A percentile compares a stretch with the other conserved stretches of the same genome.
Evolutionary conservation across 495 filamentous ascomycete species (phyloP).

Genomic region (Bombardia bombarda): DNA sequence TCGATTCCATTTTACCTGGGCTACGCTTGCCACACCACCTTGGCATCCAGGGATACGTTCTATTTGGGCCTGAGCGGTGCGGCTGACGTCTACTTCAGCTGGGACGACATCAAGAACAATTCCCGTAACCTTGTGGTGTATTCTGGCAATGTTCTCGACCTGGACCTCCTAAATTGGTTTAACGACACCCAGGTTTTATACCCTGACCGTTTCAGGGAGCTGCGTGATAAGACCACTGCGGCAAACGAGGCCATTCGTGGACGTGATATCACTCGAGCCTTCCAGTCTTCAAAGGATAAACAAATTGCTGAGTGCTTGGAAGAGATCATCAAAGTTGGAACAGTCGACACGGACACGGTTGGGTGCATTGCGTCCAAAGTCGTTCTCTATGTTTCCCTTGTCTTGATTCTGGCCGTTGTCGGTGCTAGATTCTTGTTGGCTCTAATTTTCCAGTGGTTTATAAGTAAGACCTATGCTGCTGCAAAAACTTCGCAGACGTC

Average conservation of each 20-base stretch:
- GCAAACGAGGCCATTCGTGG: conserved; percentile 68
- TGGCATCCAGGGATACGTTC: conserved; percentile 58
- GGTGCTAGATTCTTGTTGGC: conserved; percentile 83
- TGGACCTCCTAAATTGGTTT: conserved; percentile 89
- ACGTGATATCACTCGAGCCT: conserved; percentile 83
- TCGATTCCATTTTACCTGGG: conserved; percentile 71
- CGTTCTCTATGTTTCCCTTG: conserved; percentile 88
- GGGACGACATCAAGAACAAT: conserved; percentile 86
- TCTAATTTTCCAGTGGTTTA: conserved; percentile 89
- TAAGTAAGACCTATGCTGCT: conserved; percentile 73
- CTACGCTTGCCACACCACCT: conserved; percentile 83
- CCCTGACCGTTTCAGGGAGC: conserved; percentile 69
- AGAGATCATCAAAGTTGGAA: conserved; percentile 91
- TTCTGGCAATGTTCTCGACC: conserved; percentile 85
- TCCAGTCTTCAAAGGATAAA: conserved; percentile 70
- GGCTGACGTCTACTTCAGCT: conserved; percentile 80
- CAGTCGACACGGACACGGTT: conserved; percentile 90
- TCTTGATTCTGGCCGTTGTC: conserved; percentile 89
- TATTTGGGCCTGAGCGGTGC: conserved; percentile 55
- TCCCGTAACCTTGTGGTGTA: conserved; percentile 88
- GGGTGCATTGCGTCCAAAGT: conserved; percentile 97
- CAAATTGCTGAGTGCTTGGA: conserved; percentile 74
- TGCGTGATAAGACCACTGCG: conserved; percentile 44
- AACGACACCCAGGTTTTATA: conserved; percentile 74
- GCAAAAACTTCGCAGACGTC: conserved; percentile 61